Base-by-base conservation (phyloP, 257 asterid species). In the Fraxinus americana region DNA sequence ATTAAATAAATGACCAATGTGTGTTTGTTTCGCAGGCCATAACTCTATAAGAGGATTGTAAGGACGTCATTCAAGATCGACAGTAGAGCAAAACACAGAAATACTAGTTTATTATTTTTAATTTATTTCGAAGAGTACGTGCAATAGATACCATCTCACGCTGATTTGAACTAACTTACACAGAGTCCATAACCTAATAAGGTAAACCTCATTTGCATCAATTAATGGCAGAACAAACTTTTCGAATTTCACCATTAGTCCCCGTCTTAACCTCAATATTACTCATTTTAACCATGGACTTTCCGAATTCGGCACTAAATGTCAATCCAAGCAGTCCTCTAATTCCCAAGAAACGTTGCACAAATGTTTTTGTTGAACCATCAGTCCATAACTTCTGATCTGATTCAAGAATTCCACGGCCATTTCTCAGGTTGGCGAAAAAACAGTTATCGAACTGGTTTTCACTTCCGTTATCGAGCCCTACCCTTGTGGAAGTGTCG, bases 251-350 rank as follows among this genome's bases (percentile, higher is more conserved):
- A 1, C 99, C 96, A n/a, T 73, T 67, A 10, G 43, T 71, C 67
- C 94, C 97, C 0, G 93, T 88, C 80, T 90, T 91, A 30, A 94
- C 90, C 23, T 86, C 92, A 2, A 91, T 75, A 36, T 91, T 92
- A 19, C 98, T 89, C 99, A 95, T 95, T 78, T 88, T 93, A 67
- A 93, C 96, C 99, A 95, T 92, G 4, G 99, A 88, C 69, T 67
- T 82, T 4, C 93, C 90, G 19, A 95, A 95, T 61, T 95, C 96
- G 0, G 81, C 72, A 48, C 36, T 82, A 35, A 91, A 92, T 17
- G 87, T 87, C 80, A 91, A 77, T 0, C 99, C 99, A 17, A 81
- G 79, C 43, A 91, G 14, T 0, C 98, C 97, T 63, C 95, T 83
- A 0, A 90, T 5, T 0, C 98, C 97, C 83, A 92, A 77, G 76